A percentile compares a stretch with the other conserved stretches of the same genome.
Evolutionary conservation across 371 early-diverging fungal species (phyloP).

Genomic region (Sporodiniella umbellata): DNA sequence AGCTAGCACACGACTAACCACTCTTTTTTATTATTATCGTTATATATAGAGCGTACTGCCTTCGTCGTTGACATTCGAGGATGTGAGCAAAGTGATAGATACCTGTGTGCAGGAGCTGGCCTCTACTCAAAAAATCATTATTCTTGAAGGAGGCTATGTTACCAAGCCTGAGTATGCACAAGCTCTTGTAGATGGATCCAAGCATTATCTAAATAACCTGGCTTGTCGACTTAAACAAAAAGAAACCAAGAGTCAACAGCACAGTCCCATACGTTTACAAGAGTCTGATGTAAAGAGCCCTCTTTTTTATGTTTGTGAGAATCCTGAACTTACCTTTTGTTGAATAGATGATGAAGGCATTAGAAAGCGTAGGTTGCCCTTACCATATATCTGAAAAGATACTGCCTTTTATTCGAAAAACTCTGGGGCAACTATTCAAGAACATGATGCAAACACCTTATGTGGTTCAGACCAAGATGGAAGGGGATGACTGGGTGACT

Average conservation of each 20-base stretch:
- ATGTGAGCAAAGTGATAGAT: constrained; percentile 17
- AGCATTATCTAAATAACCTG: constrained; percentile 7
- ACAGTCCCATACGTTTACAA: neutral
- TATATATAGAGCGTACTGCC: constrained; percentile 19
- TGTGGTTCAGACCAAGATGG: constrained; percentile 4
- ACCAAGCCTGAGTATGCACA: constrained; percentile 16
- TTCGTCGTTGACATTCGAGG: constrained; percentile 8
- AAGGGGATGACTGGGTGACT: constrained; percentile 15
- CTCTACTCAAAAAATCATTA: constrained; percentile 1
- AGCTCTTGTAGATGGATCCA: constrained; percentile 7
- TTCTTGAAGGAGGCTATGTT: constrained; percentile 16
- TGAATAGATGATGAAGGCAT: constrained; percentile 13
- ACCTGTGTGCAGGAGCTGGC: constrained; percentile 8
- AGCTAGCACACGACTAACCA: too few relatives aligned
- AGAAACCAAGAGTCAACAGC: neutral
- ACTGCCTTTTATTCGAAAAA: constrained; percentile 3
- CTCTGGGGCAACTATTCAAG: constrained; percentile 4
- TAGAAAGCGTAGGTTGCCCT: constrained; percentile 13
- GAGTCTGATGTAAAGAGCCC: neutral
- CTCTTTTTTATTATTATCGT: too few relatives aligned
- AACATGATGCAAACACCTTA: constrained; percentile 20
- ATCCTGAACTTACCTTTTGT: too few relatives aligned
- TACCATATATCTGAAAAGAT: constrained; percentile 10
- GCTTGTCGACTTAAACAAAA: constrained; percentile 10
- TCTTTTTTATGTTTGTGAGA: too few relatives aligned